Conservation (phyloP, 306 rosid species). For the Malus domestica region DNA sequence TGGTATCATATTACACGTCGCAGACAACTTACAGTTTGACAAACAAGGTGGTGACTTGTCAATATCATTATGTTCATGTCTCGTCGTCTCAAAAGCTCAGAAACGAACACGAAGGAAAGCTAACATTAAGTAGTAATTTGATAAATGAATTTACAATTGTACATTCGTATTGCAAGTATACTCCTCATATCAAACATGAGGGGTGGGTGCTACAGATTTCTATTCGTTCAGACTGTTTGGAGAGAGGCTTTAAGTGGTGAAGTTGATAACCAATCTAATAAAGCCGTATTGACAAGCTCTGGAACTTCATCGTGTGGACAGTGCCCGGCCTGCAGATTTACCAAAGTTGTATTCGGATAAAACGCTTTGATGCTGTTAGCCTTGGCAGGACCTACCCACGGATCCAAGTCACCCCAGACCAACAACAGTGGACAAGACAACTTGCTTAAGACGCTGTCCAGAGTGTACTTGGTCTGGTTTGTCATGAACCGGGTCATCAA, state of each 20-base stretch:
- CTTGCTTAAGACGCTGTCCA: constrained; percentile 57
- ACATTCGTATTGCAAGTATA: neutral
- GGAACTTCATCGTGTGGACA: constrained; percentile 93
- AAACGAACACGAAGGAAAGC: neutral
- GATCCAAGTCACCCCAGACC: constrained; percentile 96
- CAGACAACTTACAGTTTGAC: too few species aligned
- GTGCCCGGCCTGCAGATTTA: constrained; percentile 81
- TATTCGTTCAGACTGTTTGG: constrained; percentile 31
- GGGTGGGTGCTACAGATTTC: neutral
- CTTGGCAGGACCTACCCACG: constrained; percentile 93
- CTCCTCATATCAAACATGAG: neutral
- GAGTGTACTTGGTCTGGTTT: constrained; percentile 72
- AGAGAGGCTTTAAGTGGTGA: constrained; percentile 39
- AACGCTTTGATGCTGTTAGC: constrained; percentile 67
- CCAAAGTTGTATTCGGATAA: constrained; percentile 69
- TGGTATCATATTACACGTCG: too few species aligned
- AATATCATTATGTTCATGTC: too few species aligned
- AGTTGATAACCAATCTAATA: constrained; percentile 65
- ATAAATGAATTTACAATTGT: constrained; percentile 8
- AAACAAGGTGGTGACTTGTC: too few species aligned
- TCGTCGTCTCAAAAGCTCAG: neutral
- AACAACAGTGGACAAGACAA: constrained; percentile 74
- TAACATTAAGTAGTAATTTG: neutral
- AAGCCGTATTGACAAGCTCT: constrained; percentile 67
- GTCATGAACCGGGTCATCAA: constrained; percentile 82